phyloP scores from a whole-genome alignment of 176 grass and related monocot species.

The Panicum miliaceum region DNA sequence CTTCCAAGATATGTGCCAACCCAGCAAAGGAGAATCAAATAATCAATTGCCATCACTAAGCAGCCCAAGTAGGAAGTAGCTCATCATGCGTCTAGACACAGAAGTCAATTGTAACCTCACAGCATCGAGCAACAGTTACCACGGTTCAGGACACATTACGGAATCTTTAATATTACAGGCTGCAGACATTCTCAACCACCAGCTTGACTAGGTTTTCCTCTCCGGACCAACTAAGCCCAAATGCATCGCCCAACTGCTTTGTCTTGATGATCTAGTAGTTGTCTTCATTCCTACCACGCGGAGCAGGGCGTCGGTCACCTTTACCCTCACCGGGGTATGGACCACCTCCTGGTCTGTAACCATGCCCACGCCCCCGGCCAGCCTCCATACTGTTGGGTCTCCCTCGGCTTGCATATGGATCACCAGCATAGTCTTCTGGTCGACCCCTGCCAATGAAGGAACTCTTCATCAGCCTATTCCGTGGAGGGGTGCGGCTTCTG shows the following conservation, averaged over 20 bases:
- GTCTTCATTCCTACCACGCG: constrained; percentile 51
- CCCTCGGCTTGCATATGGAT: constrained; percentile 44
- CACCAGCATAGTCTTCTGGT: constrained; percentile 41
- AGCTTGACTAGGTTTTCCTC: constrained; percentile 24
- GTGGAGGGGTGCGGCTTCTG: constrained; percentile 70
- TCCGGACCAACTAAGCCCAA: constrained; percentile 7
- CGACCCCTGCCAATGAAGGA: constrained; percentile 53
- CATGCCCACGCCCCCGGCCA: constrained; percentile 40
- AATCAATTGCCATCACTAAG: not conserved
- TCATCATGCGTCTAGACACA: not conserved
- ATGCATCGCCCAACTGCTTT: not conserved
- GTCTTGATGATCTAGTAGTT: constrained; percentile 39
- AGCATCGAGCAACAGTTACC: constrained; percentile 18
- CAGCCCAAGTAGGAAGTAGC: not conserved
- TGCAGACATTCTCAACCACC: constrained; percentile 25
- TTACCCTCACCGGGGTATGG: constrained; percentile 44
- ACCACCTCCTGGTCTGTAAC: constrained; percentile 56
- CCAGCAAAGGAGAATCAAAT: not conserved
- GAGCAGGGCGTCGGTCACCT: constrained; percentile 44
- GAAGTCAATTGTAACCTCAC: not conserved
- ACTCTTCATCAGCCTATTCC: constrained; percentile 57
- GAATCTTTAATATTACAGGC: constrained; percentile 40
- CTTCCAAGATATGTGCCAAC: not conserved
- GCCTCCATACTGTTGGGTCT: constrained; percentile 39
- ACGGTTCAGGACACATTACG: constrained; percentile 28